Evolutionary conservation across 352 stramenopile genomes (phyloP), one percentile per base, ranked within the genome.

Genomic region (Aphanomyces euteiches): DNA sequence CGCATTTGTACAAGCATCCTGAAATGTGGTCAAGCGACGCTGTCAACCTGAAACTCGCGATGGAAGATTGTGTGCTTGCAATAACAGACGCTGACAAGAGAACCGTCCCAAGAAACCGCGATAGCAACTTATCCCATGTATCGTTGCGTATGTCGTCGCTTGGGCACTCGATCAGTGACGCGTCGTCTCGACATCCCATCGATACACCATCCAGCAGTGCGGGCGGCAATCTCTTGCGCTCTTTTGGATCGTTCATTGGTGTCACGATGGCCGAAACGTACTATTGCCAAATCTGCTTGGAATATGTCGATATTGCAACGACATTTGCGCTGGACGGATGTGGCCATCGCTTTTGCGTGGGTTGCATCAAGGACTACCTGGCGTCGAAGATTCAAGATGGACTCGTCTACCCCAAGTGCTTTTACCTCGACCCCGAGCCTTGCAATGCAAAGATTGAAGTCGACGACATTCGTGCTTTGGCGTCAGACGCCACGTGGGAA

Each of bases 271-370:
- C 89, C 48, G 80, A 90, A 63, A 90, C 83, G 13, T 88, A 85
- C 41, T 69, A 86, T 56, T 93, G 85, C 50, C 85, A 90, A 57
- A 93, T 93, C 63, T 93, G 85, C 73, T 89, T 81, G 37, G 85
- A 93, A 64, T 81, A 88, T 57, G 69, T 78, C 2, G 66, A 80
- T 0, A 50, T 88, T 19, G 61, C 71, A 1, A 76, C 74, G 4
- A 74, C 76, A 0, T 73, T 82, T n/a, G 41, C 73, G 54, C 77
- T 93, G 4, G 73, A 56, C 3, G 69, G 63, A 40, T 93, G 85
- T 67, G 72, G 75, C 10, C 85, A 93, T 53, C 67, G 58, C 13
- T 93, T 90, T 54, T 93, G 85, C 64, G 67, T 76, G 7, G 21
- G 75, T 65, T 93, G 85, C 60, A 72, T 93, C 38, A 78, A 74